Evolutionary conservation across 2,329 filamentous ascomycete species (phyloP).

Genomic region (Raffaelea arxii): DNA sequence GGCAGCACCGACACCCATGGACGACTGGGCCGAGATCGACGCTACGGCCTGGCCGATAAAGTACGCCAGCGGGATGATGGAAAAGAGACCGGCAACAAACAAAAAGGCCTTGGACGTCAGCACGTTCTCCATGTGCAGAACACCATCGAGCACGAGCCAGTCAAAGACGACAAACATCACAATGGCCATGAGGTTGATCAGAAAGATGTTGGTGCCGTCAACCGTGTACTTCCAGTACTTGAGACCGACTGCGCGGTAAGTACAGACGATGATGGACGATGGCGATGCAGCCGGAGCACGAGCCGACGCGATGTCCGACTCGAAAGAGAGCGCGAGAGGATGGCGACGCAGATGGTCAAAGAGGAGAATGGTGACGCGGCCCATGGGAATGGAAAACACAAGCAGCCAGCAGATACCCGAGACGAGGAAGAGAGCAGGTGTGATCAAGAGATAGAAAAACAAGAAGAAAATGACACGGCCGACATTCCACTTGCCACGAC

Average conservation of each 20-base stretch:
- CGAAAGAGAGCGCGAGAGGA: conserved; percentile 85
- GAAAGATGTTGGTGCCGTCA: conserved; percentile 96
- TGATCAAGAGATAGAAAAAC: conserved; percentile 90
- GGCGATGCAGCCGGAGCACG: conserved; percentile 62
- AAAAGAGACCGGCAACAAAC: conserved; percentile 74
- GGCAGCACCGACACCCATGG: conserved; percentile 93
- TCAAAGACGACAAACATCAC: conserved; percentile 94
- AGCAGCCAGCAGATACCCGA: conserved; percentile 90
- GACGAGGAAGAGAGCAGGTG: conserved; percentile 74
- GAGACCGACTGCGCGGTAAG: conserved; percentile 84
- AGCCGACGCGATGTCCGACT: conserved; percentile 70
- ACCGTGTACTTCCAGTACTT: conserved; percentile 99
- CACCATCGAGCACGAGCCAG: conserved; percentile 66
- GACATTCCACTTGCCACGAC: conserved; percentile 89
- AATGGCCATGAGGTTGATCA: conserved; percentile 91
- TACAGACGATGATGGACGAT: conserved; percentile 86
- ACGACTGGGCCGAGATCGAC: conserved; percentile 96
- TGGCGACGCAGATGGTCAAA: conserved; percentile 89
- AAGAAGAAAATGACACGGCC: conserved; percentile 92
- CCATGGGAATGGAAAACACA: conserved; percentile 98
- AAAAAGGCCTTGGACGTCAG: conserved; percentile 78
- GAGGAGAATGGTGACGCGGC: conserved; percentile 81
- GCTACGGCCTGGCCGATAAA: conserved; percentile 98
- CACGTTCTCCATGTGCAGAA: conserved; percentile 59
- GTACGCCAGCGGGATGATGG: conserved; percentile 93